Evolutionary conservation across 2,329 filamentous ascomycete species (phyloP), one percentile per base, ranked within the genome.

Genomic region (Alternaria dauci): DNA sequence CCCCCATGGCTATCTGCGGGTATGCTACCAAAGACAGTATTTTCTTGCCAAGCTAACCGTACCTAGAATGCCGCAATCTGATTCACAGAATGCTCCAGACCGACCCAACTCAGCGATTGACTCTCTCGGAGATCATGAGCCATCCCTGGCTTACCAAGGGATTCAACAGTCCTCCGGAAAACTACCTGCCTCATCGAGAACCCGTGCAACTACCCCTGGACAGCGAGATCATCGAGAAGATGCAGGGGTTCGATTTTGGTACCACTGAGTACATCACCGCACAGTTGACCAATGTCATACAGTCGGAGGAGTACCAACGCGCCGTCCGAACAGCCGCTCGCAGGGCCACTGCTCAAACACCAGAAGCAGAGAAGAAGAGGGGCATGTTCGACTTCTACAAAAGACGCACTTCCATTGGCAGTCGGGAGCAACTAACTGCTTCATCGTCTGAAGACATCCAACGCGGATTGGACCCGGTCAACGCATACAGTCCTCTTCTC

Each of bases 181-280:
- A 97, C 72, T 92, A 91, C 66, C 83, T 99, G 2, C 94, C 94
- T 4, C 80, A 83, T 32, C 90, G 95, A 50, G 94, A 97, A 70
- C 93, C 95, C 2, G 79, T 98, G n/a, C 87, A 91, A 38, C 82
- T 96, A 14, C 94, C 94, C 6, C 82, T 99, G 9, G 94, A 98
- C 73, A 83, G 86, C 2, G 89, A 91, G 43, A 90, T 98, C 5
- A 87, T 99, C 58, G 88, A 92, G 50, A 94, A 92, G 69, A 99
- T 99, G 95, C 96, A 93, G 25, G 95, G 95, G 2, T 99, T 99
- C 78, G 96, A 98, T 78, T 99, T 98, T 81, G 95, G 95, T 1
- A 86, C 92, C 0, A 86, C 93, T 1, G 93, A 97, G 54, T 87
- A 88, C 58, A 97, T 99, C 74, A 89, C 87, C 58, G 82, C 87